Conservation (phyloP, 208 protist genomes). For the Crithidia expoeki region DNA sequence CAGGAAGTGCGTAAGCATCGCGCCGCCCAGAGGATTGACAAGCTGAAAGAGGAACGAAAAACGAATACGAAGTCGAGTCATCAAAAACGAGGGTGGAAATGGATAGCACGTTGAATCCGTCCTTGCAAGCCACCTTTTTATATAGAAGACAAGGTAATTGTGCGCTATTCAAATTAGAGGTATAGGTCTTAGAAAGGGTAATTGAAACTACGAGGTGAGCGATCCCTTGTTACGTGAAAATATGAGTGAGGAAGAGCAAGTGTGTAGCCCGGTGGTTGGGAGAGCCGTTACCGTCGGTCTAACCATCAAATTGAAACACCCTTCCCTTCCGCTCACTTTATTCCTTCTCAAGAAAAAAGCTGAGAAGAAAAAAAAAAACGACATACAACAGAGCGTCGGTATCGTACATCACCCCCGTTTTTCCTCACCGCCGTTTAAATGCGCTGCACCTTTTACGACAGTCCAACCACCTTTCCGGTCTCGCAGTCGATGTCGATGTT, state of each 20-base stretch:
- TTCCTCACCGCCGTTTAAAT: neutral
- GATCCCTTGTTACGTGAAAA: neutral
- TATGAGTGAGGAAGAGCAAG: neutral
- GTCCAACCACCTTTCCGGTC: constrained; percentile 88
- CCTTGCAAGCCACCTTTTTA: too few relatives aligned
- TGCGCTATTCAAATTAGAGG: too few relatives aligned
- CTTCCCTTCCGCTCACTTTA: constrained; percentile 1
- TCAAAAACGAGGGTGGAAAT: too few relatives aligned
- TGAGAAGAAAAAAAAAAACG: constrained; percentile 6
- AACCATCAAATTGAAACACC: neutral
- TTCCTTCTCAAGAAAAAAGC: constrained; percentile 3
- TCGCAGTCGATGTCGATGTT: constrained; percentile 96
- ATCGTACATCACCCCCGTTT: neutral
- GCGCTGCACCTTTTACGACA: constrained; percentile 75
- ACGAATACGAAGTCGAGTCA: too few relatives aligned
- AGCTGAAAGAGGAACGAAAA: too few relatives aligned
- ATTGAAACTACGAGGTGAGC: neutral
- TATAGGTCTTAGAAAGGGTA: neutral
- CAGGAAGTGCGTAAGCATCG: too few relatives aligned
- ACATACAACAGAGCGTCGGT: neutral
- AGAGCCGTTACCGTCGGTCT: constrained; percentile 16
- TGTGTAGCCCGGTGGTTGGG: neutral
- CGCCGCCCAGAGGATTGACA: too few relatives aligned
- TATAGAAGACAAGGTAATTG: too few relatives aligned
- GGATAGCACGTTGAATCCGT: too few relatives aligned